A percentile compares a stretch with the other conserved stretches of the same genome.
Evolutionary conservation across 2,329 filamentous ascomycete genomes (phyloP).

Genomic region (Immersiporthe knoxdaviesiana): DNA sequence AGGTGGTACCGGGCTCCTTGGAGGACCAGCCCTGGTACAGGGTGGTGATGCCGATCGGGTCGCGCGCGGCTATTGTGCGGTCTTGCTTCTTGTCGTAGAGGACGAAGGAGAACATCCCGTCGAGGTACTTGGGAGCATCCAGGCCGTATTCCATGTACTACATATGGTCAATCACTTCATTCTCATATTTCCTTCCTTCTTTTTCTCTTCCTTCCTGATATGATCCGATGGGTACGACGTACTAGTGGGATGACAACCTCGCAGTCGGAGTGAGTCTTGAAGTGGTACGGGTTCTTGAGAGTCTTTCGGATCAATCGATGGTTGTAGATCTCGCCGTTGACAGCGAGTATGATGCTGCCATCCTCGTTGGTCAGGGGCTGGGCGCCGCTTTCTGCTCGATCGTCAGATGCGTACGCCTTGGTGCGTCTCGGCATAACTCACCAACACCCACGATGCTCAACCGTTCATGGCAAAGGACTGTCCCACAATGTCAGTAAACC

Average conservation of each 20-base stretch:
- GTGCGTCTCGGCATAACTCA: constrained; percentile 49
- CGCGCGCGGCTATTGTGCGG: constrained; percentile 88
- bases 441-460: constrained; percentile 96
- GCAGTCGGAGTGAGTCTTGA: constrained; percentile 98
- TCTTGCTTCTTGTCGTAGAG: constrained; percentile 95
- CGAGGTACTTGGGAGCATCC: constrained; percentile 89
- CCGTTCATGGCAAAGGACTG: constrained; percentile 95
- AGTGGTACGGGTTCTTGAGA: constrained; percentile 83
- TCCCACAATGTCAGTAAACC: constrained; percentile 37
- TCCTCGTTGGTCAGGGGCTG: constrained; percentile 95
- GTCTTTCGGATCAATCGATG: constrained; percentile 91
- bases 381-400: constrained; percentile 77
- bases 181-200: background rate
- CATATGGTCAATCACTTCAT: constrained; percentile 6
- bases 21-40: constrained; percentile 96
- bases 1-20: constrained; percentile 79
- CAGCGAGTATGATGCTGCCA: constrained; percentile 83
- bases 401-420: constrained; percentile 33
- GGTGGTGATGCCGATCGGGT: constrained; percentile 95
- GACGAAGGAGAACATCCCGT: constrained; percentile 99
- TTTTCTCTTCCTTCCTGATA: background rate
- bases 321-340: constrained; percentile 99
- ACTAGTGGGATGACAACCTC: constrained; percentile 98
- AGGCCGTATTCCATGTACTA: constrained; percentile 91
- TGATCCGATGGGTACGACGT: constrained; percentile 41